These are phyloP conservation scores for Debaryomycetaceae sp. DNA, from an alignment of 1,139 yeast species.

Conservation along the genomic window DNA sequence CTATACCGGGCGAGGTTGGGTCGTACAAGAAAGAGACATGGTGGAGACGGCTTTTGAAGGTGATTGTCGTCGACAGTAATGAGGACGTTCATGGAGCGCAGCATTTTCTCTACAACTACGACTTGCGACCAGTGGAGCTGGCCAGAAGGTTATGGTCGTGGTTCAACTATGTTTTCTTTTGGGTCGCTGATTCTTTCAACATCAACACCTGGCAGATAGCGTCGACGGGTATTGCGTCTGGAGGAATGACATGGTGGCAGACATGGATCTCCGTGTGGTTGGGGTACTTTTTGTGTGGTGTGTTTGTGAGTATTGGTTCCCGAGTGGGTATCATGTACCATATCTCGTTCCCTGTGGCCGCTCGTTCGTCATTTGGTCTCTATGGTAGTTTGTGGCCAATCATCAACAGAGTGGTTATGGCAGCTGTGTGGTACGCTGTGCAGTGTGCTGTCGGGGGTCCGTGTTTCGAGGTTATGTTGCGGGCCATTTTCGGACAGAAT, in stretches of 20 bases:
- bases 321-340: constrained; percentile 74
- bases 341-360: constrained; percentile 73
- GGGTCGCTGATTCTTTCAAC: constrained; percentile 87
- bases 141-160: constrained; percentile 73
- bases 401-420: constrained; percentile 76
- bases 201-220: constrained; percentile 92
- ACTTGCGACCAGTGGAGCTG: constrained; percentile 72
- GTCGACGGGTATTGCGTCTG: constrained; percentile 66
- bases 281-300: constrained; percentile 59
- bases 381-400: constrained; percentile 82
- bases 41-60: constrained; percentile 14
- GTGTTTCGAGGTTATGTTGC: constrained; percentile 69
- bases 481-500: constrained; percentile 63
- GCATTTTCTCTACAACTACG: constrained; percentile 65
- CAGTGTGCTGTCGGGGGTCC: constrained; percentile 83
- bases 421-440: constrained; percentile 81
- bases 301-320: constrained; percentile 61
- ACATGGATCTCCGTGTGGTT: constrained; percentile 84
- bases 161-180: constrained; percentile 73
- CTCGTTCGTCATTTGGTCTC: constrained; percentile 72
- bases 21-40: constrained; percentile 8
- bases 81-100: constrained; percentile 43
- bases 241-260: constrained; percentile 85
- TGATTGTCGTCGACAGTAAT: constrained; percentile 24
- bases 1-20: background rate